These are phyloP conservation scores for Alternaria sp. DNA, from an alignment of 2,329 filamentous ascomycete species.

Conservation along the genomic window DNA sequence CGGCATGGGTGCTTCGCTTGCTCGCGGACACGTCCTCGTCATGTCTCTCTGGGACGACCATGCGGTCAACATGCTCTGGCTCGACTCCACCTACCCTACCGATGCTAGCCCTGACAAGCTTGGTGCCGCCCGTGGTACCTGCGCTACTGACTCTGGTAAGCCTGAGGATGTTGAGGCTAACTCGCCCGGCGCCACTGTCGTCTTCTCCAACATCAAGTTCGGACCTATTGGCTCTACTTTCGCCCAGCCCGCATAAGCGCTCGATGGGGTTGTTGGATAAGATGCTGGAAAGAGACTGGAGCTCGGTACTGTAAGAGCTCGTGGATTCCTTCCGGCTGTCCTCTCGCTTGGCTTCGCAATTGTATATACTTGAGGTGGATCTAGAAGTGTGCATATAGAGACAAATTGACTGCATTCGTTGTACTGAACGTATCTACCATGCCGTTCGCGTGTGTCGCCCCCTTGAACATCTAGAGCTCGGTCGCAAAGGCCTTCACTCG, in stretches of 20 bases:
- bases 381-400: slow-evolving; percentile 18
- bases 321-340: neutral
- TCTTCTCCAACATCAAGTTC: slow-evolving; percentile 51
- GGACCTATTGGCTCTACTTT: slow-evolving; percentile 50
- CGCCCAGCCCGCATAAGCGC: slow-evolving; percentile 36
- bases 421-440: neutral
- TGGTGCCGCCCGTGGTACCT: slow-evolving; percentile 47
- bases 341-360: slow-evolving; percentile 12
- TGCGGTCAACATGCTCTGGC: slow-evolving; percentile 74
- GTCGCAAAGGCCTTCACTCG: too few relatives aligned
- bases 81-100: slow-evolving; percentile 70
- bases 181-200: slow-evolving; percentile 41
- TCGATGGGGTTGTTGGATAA: neutral
- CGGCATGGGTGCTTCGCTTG: slow-evolving; percentile 62
- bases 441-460: too few relatives aligned
- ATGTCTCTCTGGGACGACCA: slow-evolving; percentile 71
- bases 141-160: slow-evolving; percentile 44
- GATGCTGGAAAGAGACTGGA: neutral
- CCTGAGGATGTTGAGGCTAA: slow-evolving; percentile 48
- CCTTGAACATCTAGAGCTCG: too few relatives aligned
- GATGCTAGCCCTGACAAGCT: slow-evolving; percentile 39
- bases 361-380: slow-evolving; percentile 19
- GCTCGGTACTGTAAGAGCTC: neutral
- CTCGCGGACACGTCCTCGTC: slow-evolving; percentile 68
- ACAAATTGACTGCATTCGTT: slow-evolving; percentile 12